phyloP scores from a whole-genome alignment of 345 rosid genomes.

The Populus davidiana region DNA sequence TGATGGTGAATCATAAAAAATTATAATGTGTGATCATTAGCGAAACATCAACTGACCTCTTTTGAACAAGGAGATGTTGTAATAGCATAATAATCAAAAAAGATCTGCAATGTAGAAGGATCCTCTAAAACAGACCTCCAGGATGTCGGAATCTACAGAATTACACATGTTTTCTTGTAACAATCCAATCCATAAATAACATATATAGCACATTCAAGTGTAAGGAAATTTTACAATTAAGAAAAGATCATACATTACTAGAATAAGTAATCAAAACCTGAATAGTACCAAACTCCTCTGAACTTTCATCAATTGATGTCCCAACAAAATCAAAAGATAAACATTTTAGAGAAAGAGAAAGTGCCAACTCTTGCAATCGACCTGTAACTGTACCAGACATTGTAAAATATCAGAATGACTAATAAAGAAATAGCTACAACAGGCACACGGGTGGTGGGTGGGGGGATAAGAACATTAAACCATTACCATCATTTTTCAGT shows the following conservation, averaged over 20 bases:
- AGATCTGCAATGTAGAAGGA: conserved; percentile 83
- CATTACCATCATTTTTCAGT: conserved; percentile 88
- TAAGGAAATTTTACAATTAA: neutral
- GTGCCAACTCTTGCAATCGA: conserved; percentile 89
- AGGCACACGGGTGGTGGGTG: neutral
- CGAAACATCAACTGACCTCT: conserved; percentile 53
- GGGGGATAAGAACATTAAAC: neutral
- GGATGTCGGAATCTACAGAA: conserved; percentile 71
- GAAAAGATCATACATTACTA: neutral
- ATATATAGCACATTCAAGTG: conserved; percentile 5
- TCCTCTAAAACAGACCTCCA: conserved; percentile 94
- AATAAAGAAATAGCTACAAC: neutral
- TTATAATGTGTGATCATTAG: neutral
- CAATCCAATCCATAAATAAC: neutral
- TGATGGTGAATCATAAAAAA: neutral
- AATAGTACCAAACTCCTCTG: conserved; percentile 98
- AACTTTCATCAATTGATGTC: conserved; percentile 94
- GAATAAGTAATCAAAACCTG: conserved; percentile 50
- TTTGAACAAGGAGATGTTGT: conserved; percentile 80
- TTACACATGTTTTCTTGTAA: conserved; percentile 14
- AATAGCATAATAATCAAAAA: conserved; percentile 89
- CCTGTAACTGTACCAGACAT: conserved; percentile 51
- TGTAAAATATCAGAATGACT: conserved; percentile 14
- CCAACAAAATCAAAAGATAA: conserved; percentile 98
- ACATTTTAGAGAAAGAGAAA: conserved; percentile 90